Conservation (phyloP, 2,329 filamentous ascomycete species). For the Penicillium sp. region DNA sequence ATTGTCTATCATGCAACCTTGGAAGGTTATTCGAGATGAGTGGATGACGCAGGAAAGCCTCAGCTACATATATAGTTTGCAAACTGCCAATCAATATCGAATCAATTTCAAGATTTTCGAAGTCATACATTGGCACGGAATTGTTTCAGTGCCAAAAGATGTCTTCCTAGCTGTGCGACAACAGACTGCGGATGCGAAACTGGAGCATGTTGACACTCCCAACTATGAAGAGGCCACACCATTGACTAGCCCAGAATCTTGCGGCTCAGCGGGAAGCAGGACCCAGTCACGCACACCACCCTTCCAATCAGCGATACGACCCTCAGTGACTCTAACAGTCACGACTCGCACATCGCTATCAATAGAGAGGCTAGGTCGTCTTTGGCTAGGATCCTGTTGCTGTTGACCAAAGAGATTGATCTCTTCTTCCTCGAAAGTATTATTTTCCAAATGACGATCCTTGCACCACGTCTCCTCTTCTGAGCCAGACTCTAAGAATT, state of each 20-base stretch:
- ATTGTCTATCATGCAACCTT: no score
- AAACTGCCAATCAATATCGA: background rate
- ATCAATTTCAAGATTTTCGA: background rate
- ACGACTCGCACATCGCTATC: conserved; percentile 80
- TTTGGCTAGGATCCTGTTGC: conserved; percentile 29
- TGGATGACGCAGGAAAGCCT: background rate
- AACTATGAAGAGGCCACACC: conserved; percentile 23
- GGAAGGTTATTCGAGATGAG: background rate
- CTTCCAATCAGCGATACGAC: conserved; percentile 91
- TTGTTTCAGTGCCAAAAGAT: no score
- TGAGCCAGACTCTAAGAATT: conserved; percentile 68
- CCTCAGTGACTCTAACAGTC: conserved; percentile 77
- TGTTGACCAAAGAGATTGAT: conserved; percentile 44
- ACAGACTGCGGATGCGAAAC: background rate
- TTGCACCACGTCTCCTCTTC: conserved; percentile 84
- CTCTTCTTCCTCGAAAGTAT: conserved; percentile 71
- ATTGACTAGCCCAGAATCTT: conserved; percentile 30
- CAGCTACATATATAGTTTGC: background rate
- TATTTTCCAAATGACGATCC: conserved; percentile 82
- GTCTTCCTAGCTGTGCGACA: background rate
- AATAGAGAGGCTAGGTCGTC: conserved; percentile 61
- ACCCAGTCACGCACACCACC: conserved; percentile 83
- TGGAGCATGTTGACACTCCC: conserved; percentile 1
- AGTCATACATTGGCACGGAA: background rate
- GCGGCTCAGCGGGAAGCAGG: conserved; percentile 37